Percentiles rank a stretch among this genome's conserved stretches.
Conservation (phyloP, 176 grass and related monocot genomes). For the Poa annua region DNA sequence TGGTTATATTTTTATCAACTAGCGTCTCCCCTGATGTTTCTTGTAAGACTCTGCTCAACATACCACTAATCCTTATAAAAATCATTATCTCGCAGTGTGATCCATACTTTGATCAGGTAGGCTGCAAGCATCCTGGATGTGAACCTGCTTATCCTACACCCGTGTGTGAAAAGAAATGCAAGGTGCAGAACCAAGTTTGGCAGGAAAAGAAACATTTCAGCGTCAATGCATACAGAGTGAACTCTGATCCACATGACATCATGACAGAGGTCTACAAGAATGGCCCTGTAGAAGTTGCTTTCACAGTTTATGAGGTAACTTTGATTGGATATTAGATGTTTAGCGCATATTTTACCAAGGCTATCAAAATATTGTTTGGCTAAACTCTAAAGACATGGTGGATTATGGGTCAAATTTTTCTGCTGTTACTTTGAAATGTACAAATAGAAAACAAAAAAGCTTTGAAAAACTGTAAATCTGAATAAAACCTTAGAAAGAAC, state of each 20-base stretch:
- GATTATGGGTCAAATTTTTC: not conserved
- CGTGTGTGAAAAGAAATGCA: slow-evolving; percentile 81
- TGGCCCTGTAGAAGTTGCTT: slow-evolving; percentile 86
- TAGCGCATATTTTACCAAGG: not conserved
- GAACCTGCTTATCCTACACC: slow-evolving; percentile 83
- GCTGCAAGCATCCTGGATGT: slow-evolving; percentile 84
- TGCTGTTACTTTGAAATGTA: slow-evolving; percentile 12
- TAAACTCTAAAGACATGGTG: not conserved
- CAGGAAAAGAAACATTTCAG: slow-evolving; percentile 76
- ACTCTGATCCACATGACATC: slow-evolving; percentile 71
- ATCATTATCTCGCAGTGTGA: slow-evolving; percentile 68
- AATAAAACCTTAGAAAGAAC: not conserved
- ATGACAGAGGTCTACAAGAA: slow-evolving; percentile 88
- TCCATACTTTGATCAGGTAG: slow-evolving; percentile 87
- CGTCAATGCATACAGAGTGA: slow-evolving; percentile 70
- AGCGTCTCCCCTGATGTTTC: not conserved
- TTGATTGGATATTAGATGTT: not conserved
- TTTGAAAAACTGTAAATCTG: not conserved
- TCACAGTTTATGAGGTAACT: slow-evolving; percentile 89
- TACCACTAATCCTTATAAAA: not conserved
- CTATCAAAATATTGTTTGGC: slow-evolving; percentile 16
- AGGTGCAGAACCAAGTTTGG: slow-evolving; percentile 83
- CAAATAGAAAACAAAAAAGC: not conserved
- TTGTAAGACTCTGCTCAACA: not conserved
- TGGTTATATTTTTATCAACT: not conserved